Evolutionary conservation across 768 basidiomycete genomes (phyloP).

Genomic region (Dioszegia crocea): DNA sequence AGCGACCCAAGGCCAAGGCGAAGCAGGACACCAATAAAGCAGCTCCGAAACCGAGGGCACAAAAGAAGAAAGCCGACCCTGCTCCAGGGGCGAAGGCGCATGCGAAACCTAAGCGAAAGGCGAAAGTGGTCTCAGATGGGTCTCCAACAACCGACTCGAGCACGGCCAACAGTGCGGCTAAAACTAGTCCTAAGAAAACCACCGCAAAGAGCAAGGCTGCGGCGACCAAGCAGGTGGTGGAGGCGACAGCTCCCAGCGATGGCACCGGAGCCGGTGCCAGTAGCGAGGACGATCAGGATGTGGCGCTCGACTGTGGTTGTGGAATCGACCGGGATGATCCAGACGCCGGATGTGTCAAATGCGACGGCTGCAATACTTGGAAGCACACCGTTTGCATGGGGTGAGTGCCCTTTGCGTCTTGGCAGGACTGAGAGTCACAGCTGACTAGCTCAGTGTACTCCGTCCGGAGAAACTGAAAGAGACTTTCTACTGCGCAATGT

Average conservation of each 20-base stretch:
- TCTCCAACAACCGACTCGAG: too few species aligned
- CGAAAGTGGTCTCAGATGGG: background rate
- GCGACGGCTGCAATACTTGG: slow-evolving; percentile 14
- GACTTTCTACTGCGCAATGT: background rate
- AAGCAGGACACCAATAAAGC: background rate
- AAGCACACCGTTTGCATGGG: slow-evolving; percentile 17
- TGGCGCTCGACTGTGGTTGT: background rate
- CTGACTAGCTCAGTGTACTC: background rate
- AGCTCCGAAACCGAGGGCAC: background rate
- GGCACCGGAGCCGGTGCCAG: background rate
- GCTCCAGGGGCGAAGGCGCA: background rate
- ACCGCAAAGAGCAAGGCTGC: background rate
- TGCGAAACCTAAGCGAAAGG: background rate
- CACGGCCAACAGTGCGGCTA: background rate
- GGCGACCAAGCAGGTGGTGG: background rate
- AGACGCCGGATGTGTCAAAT: background rate
- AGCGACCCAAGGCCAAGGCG: background rate
- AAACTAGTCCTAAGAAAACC: background rate
- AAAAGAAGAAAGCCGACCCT: background rate
- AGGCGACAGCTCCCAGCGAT: background rate
- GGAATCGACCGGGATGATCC: background rate
- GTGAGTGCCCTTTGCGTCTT: slow-evolving; percentile 1
- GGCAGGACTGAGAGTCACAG: background rate
- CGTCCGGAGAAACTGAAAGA: background rate
- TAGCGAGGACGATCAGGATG: background rate